Evolutionary conservation across 768 basidiomycete genomes (phyloP).

Genomic region (Calvatia gigantea): DNA sequence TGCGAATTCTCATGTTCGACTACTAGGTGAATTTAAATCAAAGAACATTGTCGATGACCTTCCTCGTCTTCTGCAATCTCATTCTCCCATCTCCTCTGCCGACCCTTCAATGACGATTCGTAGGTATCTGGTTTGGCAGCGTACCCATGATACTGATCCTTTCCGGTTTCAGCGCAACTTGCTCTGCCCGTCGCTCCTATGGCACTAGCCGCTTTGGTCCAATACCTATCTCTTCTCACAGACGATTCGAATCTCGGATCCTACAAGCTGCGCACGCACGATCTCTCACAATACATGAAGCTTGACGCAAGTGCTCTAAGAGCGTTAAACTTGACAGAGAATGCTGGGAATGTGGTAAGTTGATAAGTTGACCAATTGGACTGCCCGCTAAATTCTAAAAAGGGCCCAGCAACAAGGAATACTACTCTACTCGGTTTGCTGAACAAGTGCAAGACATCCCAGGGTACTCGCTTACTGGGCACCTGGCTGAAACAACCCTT

Average conservation of each 20-base stretch:
- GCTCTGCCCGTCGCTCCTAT: conserved; percentile 74
- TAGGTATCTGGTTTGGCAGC: conserved; percentile 26
- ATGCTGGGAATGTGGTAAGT: conserved; percentile 52
- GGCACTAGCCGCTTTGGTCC: conserved; percentile 76
- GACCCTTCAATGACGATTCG: conserved; percentile 53
- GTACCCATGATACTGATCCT: not conserved
- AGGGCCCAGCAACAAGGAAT: conserved; percentile 70
- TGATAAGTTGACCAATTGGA: not conserved
- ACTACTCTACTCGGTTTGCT: conserved; percentile 86
- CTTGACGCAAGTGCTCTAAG: conserved; percentile 92
- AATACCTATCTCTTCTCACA: conserved; percentile 75
- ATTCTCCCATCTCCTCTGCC: conserved; percentile 36
- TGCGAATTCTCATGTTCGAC: not conserved
- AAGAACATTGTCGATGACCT: conserved; percentile 82
- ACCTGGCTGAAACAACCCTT: conserved; percentile 97
- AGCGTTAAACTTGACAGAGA: conserved; percentile 83
- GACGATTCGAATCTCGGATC: conserved; percentile 77
- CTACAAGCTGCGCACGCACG: conserved; percentile 82
- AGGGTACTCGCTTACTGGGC: conserved; percentile 83
- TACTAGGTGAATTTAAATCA: conserved; percentile 78
- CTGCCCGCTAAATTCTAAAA: conserved; percentile 5
- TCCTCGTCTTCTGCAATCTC: conserved; percentile 58
- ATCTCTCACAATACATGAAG: conserved; percentile 92
- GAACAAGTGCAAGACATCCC: conserved; percentile 95
- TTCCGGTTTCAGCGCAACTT: conserved; percentile 58